Base-by-base conservation (phyloP, 257 asterid species). In the Verbena officinalis region DNA sequence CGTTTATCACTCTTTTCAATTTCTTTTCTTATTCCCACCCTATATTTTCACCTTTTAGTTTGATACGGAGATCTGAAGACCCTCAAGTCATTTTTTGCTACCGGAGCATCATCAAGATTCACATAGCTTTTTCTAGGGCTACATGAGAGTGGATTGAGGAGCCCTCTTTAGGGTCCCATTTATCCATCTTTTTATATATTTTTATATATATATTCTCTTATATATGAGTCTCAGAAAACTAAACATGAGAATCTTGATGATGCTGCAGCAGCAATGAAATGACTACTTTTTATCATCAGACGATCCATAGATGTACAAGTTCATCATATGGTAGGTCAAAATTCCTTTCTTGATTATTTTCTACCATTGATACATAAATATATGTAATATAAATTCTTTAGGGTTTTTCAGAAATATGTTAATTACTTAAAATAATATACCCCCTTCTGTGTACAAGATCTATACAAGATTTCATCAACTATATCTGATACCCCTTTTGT, bases 71-170 rank as follows among this genome's bases (percentile, higher is more conserved):
- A 43, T 55, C 19, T 21, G n/a, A 45, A 21, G 54, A 61, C 62
- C 50, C 49, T 30, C 70, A 82, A n/a, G 92, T 65, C 80, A 61
- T 21, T 80, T 65, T 71, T 82, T 80, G 88, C 83, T 7, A 77
- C 7, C 82, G 92, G 75, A 80, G 84, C 92, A 85, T 68, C 86
- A 77, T 85, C 81, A 85, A 85, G 92, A 85, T 85, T 82, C 92
- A 85, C 92, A 69, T 64, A 61, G 38, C 58, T 61, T 57, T 31
- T 59, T 76, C 70, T 70, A 66, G 77, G 78, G 65, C 64, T 59
- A 46, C 46, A 56, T 43, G 23, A 16, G 5, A 40, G 40, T 67
- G 72, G n/a, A 19, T 53, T 22, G 7, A 11, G 9, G 15, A 57
- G 20, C 57, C 63, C 66, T 58, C 31, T 7, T n/a, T n/a, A 13